These are phyloP conservation scores for Sclerotinia borealis DNA, from an alignment of 2,329 filamentous ascomycete species.

Conservation along the genomic window DNA sequence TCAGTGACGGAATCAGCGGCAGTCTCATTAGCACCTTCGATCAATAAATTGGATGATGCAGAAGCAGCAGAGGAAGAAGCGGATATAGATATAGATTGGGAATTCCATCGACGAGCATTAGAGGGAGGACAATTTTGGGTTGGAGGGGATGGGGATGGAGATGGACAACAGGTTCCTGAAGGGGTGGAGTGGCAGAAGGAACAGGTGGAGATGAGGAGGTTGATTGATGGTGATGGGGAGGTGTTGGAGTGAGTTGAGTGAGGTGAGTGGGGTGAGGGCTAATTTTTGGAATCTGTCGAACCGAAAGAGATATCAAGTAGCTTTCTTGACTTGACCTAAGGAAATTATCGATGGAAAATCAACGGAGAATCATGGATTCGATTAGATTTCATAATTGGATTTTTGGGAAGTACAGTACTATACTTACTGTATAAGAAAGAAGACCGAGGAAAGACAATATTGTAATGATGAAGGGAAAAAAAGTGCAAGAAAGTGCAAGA, in stretches of 20 bases:
- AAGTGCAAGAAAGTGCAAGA: not conserved
- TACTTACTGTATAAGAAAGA: too few relatives aligned
- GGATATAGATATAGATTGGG: slow-evolving; percentile 25
- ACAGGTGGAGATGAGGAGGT: slow-evolving; percentile 28
- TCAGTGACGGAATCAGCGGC: not conserved
- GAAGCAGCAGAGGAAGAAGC: not conserved
- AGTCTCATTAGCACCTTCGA: not conserved
- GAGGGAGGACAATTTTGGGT: slow-evolving; percentile 28
- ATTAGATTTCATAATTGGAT: too few relatives aligned
- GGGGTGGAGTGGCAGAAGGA: slow-evolving; percentile 11
- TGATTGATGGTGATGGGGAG: slow-evolving; percentile 23
- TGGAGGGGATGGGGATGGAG: slow-evolving; percentile 20
- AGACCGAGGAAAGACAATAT: too few relatives aligned
- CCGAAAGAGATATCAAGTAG: not conserved
- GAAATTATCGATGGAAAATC: too few relatives aligned
- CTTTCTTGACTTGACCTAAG: too few relatives aligned
- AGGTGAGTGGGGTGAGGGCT: not conserved
- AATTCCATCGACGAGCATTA: slow-evolving; percentile 22
- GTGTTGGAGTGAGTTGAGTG: not conserved
- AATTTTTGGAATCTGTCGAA: not conserved
- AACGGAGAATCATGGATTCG: too few relatives aligned
- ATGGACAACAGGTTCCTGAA: not conserved
- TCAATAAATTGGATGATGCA: not conserved
- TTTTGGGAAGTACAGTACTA: too few relatives aligned
- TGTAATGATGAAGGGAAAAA: not conserved